Conservation (phyloP, 2,329 filamentous ascomycete species). For the Fusarium sp. region DNA sequence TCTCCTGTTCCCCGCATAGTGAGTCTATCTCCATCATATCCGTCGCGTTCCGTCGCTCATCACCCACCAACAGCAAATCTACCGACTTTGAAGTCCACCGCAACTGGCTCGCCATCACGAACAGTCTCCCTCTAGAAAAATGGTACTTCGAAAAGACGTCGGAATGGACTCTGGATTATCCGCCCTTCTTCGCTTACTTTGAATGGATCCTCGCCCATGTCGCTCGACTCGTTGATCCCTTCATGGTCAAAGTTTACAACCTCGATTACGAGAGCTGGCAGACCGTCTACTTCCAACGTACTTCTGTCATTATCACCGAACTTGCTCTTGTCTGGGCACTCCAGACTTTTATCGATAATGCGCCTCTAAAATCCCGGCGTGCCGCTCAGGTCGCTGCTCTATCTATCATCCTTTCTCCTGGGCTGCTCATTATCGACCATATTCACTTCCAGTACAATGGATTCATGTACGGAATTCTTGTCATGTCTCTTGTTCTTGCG, state of each 20-base stretch:
- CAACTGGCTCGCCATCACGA: slow-evolving; percentile 97
- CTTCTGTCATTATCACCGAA: slow-evolving; percentile 89
- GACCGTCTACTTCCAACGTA: slow-evolving; percentile 91
- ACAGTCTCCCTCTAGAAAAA: slow-evolving; percentile 85
- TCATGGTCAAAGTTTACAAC: slow-evolving; percentile 84
- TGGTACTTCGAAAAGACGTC: slow-evolving; percentile 99
- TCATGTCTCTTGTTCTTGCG: slow-evolving; percentile 87
- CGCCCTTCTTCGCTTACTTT: slow-evolving; percentile 97
- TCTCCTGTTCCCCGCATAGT: slow-evolving; percentile 95
- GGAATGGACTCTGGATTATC: slow-evolving; percentile 99
- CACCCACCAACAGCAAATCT: slow-evolving; percentile 77
- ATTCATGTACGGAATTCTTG: slow-evolving; percentile 90
- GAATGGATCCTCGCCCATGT: slow-evolving; percentile 91
- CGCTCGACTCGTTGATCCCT: slow-evolving; percentile 80
- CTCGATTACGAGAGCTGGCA: slow-evolving; percentile 91
- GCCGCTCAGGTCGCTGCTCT: slow-evolving; percentile 88
- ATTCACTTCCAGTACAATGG: slow-evolving; percentile 99
- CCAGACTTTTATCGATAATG: slow-evolving; percentile 81
- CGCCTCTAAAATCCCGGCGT: slow-evolving; percentile 73
- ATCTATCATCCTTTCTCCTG: slow-evolving; percentile 91
- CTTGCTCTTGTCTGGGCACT: slow-evolving; percentile 86
- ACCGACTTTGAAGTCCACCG: slow-evolving; percentile 99
- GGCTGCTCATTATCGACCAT: slow-evolving; percentile 96
- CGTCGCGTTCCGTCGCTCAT: slow-evolving; percentile 7
- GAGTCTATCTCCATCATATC: slow-evolving; percentile 55